Conservation (phyloP, 352 stramenopile species). For the Phytophthora boehmeriae region DNA sequence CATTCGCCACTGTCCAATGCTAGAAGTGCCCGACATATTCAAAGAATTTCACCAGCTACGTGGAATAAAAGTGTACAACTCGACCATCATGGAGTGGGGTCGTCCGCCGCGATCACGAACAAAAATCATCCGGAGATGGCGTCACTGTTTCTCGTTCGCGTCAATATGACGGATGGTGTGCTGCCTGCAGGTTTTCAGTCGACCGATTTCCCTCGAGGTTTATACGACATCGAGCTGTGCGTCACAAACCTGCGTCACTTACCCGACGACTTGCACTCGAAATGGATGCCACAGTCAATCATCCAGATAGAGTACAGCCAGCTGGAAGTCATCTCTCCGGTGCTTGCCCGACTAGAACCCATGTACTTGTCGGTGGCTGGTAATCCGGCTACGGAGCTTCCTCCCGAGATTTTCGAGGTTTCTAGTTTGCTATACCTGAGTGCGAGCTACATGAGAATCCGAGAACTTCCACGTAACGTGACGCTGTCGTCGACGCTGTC, state of each 20-base stretch:
- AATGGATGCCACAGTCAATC: slow-evolving; percentile 21
- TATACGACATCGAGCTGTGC: slow-evolving; percentile 45
- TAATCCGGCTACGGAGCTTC: slow-evolving; percentile 33
- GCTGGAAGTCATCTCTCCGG: slow-evolving; percentile 14
- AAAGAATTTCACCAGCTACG: slow-evolving; percentile 24
- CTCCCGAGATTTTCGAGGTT: slow-evolving; percentile 22
- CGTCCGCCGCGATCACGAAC: slow-evolving; percentile 28
- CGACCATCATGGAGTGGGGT: slow-evolving; percentile 32
- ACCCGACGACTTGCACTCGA: slow-evolving; percentile 32
- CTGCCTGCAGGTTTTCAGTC: slow-evolving; percentile 39
- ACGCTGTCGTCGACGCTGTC: slow-evolving; percentile 2
- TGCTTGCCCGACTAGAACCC: slow-evolving; percentile 20
- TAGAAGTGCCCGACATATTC: slow-evolving; percentile 30
- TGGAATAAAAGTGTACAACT: slow-evolving; percentile 48
- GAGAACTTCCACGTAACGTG: slow-evolving; percentile 23
- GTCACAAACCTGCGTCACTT: slow-evolving; percentile 37
- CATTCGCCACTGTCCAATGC: slow-evolving; percentile 34
- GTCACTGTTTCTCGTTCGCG: slow-evolving; percentile 34
- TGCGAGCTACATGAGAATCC: slow-evolving; percentile 25
- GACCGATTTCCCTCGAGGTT: slow-evolving; percentile 25
- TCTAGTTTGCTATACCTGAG: slow-evolving; percentile 17
- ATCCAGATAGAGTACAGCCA: slow-evolving; percentile 31
- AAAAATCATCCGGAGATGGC: slow-evolving; percentile 26
- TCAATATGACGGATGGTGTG: slow-evolving; percentile 35
- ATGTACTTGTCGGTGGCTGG: slow-evolving; percentile 31